phyloP scores from a whole-genome alignment of 2,329 filamentous ascomycete genomes.

The Fusarium subtropicale region DNA sequence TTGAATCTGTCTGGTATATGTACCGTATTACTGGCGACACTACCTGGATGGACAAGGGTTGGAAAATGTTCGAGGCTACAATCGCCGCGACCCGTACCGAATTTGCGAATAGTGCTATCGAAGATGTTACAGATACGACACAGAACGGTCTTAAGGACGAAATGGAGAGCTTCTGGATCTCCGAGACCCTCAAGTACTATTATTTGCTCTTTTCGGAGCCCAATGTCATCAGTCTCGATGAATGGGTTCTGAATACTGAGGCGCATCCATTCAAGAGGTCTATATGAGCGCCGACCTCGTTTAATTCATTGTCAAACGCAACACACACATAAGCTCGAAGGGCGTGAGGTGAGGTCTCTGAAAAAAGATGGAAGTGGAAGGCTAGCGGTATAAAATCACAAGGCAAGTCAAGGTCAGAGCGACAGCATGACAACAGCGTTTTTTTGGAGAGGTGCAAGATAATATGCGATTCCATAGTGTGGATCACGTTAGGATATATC shows the following conservation, averaged over 20 bases:
- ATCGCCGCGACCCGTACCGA: conserved; percentile 73
- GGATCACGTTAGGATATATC: conserved; percentile 21
- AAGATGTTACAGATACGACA: conserved; percentile 65
- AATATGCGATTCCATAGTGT: conserved; percentile 21
- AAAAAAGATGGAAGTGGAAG: conserved; percentile 3
- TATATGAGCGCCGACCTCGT: conserved; percentile 25
- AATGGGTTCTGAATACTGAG: conserved; percentile 75
- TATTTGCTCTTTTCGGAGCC: conserved; percentile 82
- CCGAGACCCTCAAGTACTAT: conserved; percentile 93
- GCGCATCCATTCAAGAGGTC: conserved; percentile 68
- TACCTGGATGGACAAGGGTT: conserved; percentile 82
- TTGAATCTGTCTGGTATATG: conserved; percentile 90
- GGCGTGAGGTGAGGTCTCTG: not conserved
- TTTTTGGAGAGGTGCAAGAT: conserved; percentile 27
- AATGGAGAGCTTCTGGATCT: conserved; percentile 93
- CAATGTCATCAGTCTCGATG: conserved; percentile 73
- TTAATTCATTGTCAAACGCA: conserved; percentile 3
- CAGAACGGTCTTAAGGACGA: conserved; percentile 62
- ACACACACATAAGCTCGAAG: not conserved
- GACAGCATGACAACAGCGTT: conserved; percentile 27
- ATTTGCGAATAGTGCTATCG: conserved; percentile 76
- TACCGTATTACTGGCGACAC: conserved; percentile 88
- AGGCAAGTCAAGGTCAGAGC: conserved; percentile 17
- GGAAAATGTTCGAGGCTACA: conserved; percentile 84
- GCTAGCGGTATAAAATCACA: conserved; percentile 8